A percentile compares a stretch with the other conserved stretches of the same genome.
These are phyloP conservation scores for Suhomyces tanzawaensis DNA, from an alignment of 805 yeast genomes.

Conservation along the genomic window DNA sequence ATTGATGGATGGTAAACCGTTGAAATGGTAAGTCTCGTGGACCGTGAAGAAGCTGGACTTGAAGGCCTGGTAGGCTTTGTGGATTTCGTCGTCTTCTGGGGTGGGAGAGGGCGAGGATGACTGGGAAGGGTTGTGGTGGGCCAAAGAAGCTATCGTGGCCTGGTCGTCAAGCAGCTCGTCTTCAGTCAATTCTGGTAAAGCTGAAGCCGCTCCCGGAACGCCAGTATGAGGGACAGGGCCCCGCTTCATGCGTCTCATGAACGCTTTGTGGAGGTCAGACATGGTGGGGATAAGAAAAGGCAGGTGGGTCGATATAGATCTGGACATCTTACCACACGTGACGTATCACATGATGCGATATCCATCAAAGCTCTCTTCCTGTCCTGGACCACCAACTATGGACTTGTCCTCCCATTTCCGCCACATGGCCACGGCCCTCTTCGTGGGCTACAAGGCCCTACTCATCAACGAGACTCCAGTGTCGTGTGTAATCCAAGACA, in stretches of 20 bases:
- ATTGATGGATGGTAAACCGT: slow-evolving; percentile 23
- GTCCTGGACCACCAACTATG: too few relatives aligned
- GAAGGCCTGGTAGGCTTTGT: slow-evolving; percentile 3
- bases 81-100: neutral
- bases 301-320: neutral
- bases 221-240: neutral
- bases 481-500: slow-evolving; percentile 60
- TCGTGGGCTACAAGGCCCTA: slow-evolving; percentile 63
- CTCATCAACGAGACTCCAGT: slow-evolving; percentile 77
- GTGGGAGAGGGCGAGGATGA: neutral
- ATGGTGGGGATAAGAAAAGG: too few relatives aligned
- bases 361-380: neutral
- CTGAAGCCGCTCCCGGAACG: neutral
- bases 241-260: slow-evolving; percentile 5
- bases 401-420: slow-evolving; percentile 22
- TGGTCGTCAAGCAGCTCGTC: neutral
- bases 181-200: slow-evolving; percentile 2
- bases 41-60: slow-evolving; percentile 16
- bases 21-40: slow-evolving; percentile 15
- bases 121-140: neutral
- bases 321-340: too few relatives aligned
- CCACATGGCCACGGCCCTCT: slow-evolving; percentile 52
- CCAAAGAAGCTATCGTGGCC: neutral
- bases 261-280: slow-evolving; percentile 16
- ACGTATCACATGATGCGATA: neutral